Percentiles rank a stretch among this genome's conserved stretches.
Conservation (phyloP, 2,329 filamentous ascomycete species). For the Parastagonospora avenae region DNA sequence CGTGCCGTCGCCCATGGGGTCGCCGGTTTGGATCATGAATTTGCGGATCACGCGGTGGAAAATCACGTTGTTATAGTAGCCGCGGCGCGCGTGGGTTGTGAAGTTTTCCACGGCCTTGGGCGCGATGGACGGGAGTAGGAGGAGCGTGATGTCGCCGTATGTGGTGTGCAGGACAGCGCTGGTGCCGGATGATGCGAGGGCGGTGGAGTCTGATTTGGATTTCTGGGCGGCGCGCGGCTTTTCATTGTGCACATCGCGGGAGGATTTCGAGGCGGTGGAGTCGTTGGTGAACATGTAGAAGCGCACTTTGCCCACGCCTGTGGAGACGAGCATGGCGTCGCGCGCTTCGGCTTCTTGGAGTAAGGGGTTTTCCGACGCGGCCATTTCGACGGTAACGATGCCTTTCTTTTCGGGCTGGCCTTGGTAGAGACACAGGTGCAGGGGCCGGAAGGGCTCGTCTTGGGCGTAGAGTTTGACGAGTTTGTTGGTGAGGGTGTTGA, state of each 20-base stretch:
- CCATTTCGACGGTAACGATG: conserved; percentile 94
- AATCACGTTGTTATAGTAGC: conserved; percentile 97
- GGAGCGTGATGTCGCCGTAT: conserved; percentile 90
- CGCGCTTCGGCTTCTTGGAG: conserved; percentile 88
- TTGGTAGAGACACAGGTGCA: conserved; percentile 89
- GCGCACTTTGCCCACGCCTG: conserved; percentile 82
- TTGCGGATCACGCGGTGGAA: conserved; percentile 97
- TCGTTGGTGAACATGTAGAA: conserved; percentile 99
- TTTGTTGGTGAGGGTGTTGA: conserved; percentile 94
- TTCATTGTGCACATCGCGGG: conserved; percentile 93
- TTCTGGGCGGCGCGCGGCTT: conserved; percentile 69
- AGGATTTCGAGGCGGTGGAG: conserved; percentile 59
- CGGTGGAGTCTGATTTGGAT: conserved; percentile 56
- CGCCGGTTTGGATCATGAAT: conserved; percentile 95
- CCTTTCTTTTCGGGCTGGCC: conserved; percentile 94
- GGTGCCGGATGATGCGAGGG: conserved; percentile 73
- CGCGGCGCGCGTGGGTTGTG: conserved; percentile 83
- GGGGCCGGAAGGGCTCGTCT: conserved; percentile 83
- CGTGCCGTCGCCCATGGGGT: conserved; percentile 86
- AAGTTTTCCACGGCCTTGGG: conserved; percentile 98
- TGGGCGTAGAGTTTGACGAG: conserved; percentile 88
- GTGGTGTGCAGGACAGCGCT: conserved; percentile 89
- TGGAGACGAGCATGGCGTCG: conserved; percentile 86
- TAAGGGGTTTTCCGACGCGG: conserved; percentile 89
- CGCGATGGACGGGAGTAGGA: conserved; percentile 89